Percentiles rank a stretch among this genome's conserved stretches.
phyloP scores from a whole-genome alignment of 2,329 filamentous ascomycete species.

The Cordyceps javanica region DNA sequence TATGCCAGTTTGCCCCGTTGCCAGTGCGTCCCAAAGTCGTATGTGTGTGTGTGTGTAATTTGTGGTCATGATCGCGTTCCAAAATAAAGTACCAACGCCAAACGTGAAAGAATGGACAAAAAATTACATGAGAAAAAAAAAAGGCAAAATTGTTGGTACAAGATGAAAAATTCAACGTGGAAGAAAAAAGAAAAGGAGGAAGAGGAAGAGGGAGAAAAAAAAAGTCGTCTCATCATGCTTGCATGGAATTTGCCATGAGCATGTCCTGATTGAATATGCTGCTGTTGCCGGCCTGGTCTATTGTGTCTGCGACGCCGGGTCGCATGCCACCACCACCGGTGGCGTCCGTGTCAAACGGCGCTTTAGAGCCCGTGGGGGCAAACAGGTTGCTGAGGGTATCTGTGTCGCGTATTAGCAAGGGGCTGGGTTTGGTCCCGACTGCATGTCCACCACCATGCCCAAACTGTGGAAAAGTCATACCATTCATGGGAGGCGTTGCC shows the following conservation, averaged over 20 bases:
- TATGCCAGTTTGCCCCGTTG: slow-evolving; percentile 3
- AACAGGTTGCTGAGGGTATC: slow-evolving; percentile 1
- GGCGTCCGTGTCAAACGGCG: background rate
- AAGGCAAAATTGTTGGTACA: background rate
- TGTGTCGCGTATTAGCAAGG: background rate
- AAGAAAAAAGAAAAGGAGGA: background rate
- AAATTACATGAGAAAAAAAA: background rate
- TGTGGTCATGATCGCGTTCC: slow-evolving; percentile 8
- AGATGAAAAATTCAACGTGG: background rate
- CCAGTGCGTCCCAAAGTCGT: slow-evolving; percentile 1
- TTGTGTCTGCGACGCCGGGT: background rate
- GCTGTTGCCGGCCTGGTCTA: background rate
- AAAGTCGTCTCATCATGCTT: background rate
- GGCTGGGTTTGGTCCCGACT: too few relatives aligned
- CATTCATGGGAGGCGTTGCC: background rate
- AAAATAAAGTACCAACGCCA: background rate
- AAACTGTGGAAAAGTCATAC: background rate
- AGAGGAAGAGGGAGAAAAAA: too few relatives aligned
- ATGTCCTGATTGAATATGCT: slow-evolving; percentile 10
- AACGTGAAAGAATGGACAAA: background rate
- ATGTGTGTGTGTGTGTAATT: background rate
- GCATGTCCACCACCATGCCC: background rate
- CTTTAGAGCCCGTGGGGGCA: background rate
- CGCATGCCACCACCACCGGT: background rate
- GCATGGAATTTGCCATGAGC: background rate